Conservation (phyloP, 2,329 filamentous ascomycete species). For the Sporothrix euskadiensis region DNA sequence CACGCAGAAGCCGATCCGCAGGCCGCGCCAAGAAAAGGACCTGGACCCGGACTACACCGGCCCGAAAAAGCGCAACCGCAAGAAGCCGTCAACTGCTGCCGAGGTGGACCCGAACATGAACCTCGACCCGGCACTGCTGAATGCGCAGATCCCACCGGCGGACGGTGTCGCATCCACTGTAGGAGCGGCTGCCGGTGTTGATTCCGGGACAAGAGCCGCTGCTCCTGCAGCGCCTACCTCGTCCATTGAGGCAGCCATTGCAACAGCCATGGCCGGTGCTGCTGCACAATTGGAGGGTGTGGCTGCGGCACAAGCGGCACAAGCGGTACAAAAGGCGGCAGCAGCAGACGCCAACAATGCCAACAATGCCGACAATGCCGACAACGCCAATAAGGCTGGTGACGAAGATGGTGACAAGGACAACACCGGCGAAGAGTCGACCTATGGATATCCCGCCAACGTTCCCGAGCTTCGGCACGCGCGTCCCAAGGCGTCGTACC, state of each 20-base stretch:
- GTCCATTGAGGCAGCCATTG: background rate
- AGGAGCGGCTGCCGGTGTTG: background rate
- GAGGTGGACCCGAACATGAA: constrained; percentile 44
- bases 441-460: constrained; percentile 15
- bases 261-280: background rate
- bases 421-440: background rate
- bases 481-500: constrained; percentile 27
- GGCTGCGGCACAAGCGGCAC: constrained; percentile 18
- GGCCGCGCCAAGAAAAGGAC: constrained; percentile 54
- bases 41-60: constrained; percentile 56
- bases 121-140: constrained; percentile 56
- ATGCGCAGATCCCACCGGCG: constrained; percentile 17
- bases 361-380: background rate
- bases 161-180: background rate
- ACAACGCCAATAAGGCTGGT: constrained; percentile 4
- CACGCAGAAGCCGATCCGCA: constrained; percentile 55
- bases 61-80: constrained; percentile 38
- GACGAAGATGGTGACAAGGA: background rate
- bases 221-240: background rate
- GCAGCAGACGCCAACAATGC: constrained; percentile 22
- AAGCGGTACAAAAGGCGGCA: constrained; percentile 28
- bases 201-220: background rate
- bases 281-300: background rate
- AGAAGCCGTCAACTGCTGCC: constrained; percentile 36
- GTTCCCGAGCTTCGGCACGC: constrained; percentile 31